Evolutionary conservation across 352 stramenopile species (phyloP), one percentile per base, ranked within the genome.

Genomic region (Globisporangium ultimum): DNA sequence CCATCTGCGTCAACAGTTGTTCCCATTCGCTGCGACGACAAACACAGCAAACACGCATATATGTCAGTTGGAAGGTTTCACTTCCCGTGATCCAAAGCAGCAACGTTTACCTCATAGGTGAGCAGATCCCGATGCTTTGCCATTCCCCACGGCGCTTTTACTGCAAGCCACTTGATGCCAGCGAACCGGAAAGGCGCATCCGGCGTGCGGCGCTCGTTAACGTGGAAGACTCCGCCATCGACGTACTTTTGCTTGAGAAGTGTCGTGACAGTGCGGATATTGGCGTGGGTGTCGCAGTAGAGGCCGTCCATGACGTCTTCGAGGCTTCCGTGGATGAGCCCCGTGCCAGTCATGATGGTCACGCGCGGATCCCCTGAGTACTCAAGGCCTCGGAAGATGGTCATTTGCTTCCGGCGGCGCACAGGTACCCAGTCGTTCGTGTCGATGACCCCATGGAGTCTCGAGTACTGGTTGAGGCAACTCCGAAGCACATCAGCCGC

Each of bases 141-240:
- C 13, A 80, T 17, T 0, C 74, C 69, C 61, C 71, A 74, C 8
- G 58, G 60, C 11, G 63, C 68, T 3, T 58, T 64, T 3, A 51
- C 59, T 0, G 71, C 68, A 41, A 76, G 70, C 72, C 70, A 81
- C 50, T 79, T 78, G 62, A 81, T 79, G 5, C 72, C 72, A 4
- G 70, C 70, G 24, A 79, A 81, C 22, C 60, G 62, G 50, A 69
- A 81, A 34, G 72, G 72, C 17, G 67, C 62, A 1, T 77, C 57
- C 0, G 60, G 45, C 7, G 55, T 66, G 0, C 64, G 64, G 2
- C 70, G 64, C 55, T 77, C 60, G 8, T 60, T 72, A 0, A 62
- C 61, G 54, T 71, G 70, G 34, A 81, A 58, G n/a, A 77, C 49
- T 0, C 58, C 61, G 1, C 59, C 70, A 15, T 72, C 70, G n/a